A percentile compares a stretch with the other conserved stretches of the same genome.
These are phyloP conservation scores for Jaltomata sinuosa DNA, from an alignment of 257 asterid species.

Conservation along the genomic window DNA sequence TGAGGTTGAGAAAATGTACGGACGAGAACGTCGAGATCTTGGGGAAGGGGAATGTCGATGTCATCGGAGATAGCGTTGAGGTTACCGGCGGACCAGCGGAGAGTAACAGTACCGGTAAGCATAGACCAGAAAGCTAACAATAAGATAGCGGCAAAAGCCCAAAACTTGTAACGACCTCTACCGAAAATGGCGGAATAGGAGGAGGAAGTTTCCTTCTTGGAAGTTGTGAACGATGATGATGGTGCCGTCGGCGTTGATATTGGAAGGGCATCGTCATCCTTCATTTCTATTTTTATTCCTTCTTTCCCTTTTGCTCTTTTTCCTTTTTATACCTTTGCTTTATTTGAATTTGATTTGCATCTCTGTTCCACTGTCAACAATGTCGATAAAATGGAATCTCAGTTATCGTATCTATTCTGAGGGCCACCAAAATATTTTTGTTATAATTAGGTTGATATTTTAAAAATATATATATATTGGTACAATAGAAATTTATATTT, in stretches of 20 bases:
- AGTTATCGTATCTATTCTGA: background rate
- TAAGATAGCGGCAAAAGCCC: slow-evolving; percentile 63
- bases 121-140: slow-evolving; percentile 87
- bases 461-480: background rate
- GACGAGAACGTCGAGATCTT: slow-evolving; percentile 67
- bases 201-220: slow-evolving; percentile 10
- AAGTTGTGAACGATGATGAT: slow-evolving; percentile 7
- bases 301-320: background rate
- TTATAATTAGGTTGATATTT: background rate
- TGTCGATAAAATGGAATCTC: background rate
- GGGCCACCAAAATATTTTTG: background rate
- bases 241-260: slow-evolving; percentile 38
- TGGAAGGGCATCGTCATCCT: slow-evolving; percentile 65
- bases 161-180: slow-evolving; percentile 67
- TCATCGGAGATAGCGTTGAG: slow-evolving; percentile 36
- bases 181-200: slow-evolving; percentile 15
- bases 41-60: slow-evolving; percentile 16
- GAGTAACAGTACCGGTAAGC: slow-evolving; percentile 73
- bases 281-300: slow-evolving; percentile 23
- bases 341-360: background rate
- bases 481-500: background rate
- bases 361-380: background rate
- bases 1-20: background rate
- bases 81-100: slow-evolving; percentile 68
- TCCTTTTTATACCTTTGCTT: background rate